Conservation (phyloP, 345 rosid genomes). For the Anacardium occidentale region DNA sequence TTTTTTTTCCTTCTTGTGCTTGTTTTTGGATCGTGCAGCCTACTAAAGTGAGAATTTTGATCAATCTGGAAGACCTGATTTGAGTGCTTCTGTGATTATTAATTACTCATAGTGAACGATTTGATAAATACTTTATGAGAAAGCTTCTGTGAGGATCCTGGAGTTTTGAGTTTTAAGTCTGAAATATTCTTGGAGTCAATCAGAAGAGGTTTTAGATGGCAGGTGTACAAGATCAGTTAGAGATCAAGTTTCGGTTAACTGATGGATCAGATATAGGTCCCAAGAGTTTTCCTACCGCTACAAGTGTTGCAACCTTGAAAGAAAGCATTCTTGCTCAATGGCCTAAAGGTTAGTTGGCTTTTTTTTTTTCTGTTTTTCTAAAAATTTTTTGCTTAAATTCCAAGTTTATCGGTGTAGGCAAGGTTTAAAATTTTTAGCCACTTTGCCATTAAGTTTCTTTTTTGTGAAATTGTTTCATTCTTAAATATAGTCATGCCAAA, state of each 20-base stretch:
- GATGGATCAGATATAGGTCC: slow-evolving; percentile 99
- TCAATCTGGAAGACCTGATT: slow-evolving; percentile 13
- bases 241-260: slow-evolving; percentile 86
- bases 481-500: background rate
- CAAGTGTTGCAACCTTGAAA: slow-evolving; percentile 84
- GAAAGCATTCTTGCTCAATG: slow-evolving; percentile 89
- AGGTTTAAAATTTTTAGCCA: background rate
- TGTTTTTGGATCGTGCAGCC: slow-evolving; percentile 29
- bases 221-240: slow-evolving; percentile 72
- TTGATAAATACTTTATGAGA: slow-evolving; percentile 16
- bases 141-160: slow-evolving; percentile 28
- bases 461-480: slow-evolving; percentile 11
- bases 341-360: slow-evolving; percentile 74
- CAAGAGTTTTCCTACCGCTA: slow-evolving; percentile 73
- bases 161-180: slow-evolving; percentile 19
- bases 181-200: slow-evolving; percentile 25
- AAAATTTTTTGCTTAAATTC: slow-evolving; percentile 14
- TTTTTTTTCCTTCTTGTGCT: slow-evolving; percentile 5
- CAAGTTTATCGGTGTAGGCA: background rate
- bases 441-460: background rate
- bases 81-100: slow-evolving; percentile 22
- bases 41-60: slow-evolving; percentile 18
- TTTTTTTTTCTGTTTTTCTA: too few species aligned
- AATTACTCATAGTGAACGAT: slow-evolving; percentile 19
- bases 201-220: slow-evolving; percentile 48